Conservation (phyloP, 202 grass and related monocot genomes). For the Zizania palustris region DNA sequence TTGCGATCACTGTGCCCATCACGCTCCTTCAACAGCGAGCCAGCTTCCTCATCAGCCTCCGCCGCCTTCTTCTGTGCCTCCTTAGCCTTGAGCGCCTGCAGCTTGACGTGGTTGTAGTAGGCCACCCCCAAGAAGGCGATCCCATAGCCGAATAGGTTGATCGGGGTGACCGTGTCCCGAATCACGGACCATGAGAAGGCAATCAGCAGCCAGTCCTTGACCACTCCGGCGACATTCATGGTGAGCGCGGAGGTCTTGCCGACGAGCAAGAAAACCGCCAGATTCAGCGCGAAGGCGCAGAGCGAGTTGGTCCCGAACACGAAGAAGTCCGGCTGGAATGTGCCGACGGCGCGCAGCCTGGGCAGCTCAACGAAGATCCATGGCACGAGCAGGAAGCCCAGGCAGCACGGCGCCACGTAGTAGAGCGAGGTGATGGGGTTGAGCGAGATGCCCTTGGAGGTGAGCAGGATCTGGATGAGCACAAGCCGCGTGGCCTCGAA, state of each 20-base stretch:
- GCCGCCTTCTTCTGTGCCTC: slow-evolving; percentile 85
- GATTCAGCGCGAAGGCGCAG: slow-evolving; percentile 95
- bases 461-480: slow-evolving; percentile 98
- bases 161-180: slow-evolving; percentile 81
- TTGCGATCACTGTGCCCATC: slow-evolving; percentile 64
- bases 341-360: slow-evolving; percentile 57
- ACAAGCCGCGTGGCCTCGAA: slow-evolving; percentile 95
- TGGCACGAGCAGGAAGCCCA: slow-evolving; percentile 76
- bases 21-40: slow-evolving; percentile 77
- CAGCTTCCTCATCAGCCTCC: slow-evolving; percentile 77
- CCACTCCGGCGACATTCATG: slow-evolving; percentile 95
- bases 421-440: slow-evolving; percentile 98
- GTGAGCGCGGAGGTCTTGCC: slow-evolving; percentile 98
- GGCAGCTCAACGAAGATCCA: slow-evolving; percentile 92
- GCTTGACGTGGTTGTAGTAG: slow-evolving; percentile 96
- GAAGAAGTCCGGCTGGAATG: slow-evolving; percentile 79
- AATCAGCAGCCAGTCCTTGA: slow-evolving; percentile 97
- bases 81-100: slow-evolving; percentile 95
- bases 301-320: slow-evolving; percentile 90
- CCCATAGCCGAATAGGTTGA: slow-evolving; percentile 93
- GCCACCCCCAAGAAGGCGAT: slow-evolving; percentile 87
- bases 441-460: slow-evolving; percentile 96
- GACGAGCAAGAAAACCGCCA: slow-evolving; percentile 88
- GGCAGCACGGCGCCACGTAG: slow-evolving; percentile 95
- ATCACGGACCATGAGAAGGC: slow-evolving; percentile 99